A percentile compares a stretch with the other conserved stretches of the same genome.
These are phyloP conservation scores for Lecanicillium sp. DNA, from an alignment of 2,329 filamentous ascomycete species.

Conservation along the genomic window DNA sequence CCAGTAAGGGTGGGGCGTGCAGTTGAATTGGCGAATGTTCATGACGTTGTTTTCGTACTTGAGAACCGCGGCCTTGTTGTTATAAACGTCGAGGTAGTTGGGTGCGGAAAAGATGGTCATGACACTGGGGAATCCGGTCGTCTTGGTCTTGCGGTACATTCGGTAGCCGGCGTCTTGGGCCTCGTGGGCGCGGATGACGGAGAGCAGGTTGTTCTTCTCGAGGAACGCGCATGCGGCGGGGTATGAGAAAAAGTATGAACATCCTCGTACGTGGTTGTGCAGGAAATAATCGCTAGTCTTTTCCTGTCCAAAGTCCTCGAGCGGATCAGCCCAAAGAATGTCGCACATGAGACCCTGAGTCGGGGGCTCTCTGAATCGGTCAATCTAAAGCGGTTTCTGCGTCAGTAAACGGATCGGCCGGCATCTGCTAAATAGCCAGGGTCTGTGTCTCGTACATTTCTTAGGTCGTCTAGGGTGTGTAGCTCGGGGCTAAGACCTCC, in stretches of 20 bases:
- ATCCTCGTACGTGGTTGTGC: constrained; percentile 96
- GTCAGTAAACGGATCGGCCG: constrained; percentile 9
- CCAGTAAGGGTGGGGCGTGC: constrained; percentile 98
- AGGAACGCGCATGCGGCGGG: constrained; percentile 94
- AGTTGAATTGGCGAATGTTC: constrained; percentile 99
- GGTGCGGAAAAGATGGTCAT: constrained; percentile 99
- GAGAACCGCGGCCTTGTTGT: constrained; percentile 97
- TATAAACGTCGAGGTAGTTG: constrained; percentile 98
- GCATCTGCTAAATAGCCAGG: neutral
- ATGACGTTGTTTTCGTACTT: constrained; percentile 99
- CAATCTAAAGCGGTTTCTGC: constrained; percentile 55
- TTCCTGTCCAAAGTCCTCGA: constrained; percentile 98
- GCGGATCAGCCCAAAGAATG: constrained; percentile 95
- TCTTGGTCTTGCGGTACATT: constrained; percentile 98
- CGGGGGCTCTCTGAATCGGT: constrained; percentile 94
- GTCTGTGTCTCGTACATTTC: constrained; percentile 56
- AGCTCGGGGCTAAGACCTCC: constrained; percentile 93
- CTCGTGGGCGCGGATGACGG: constrained; percentile 95
- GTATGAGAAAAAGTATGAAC: constrained; percentile 99
- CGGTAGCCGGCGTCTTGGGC: constrained; percentile 97
- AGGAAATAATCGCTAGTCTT: constrained; percentile 97
- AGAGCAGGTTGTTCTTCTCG: constrained; percentile 97
- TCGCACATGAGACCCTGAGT: constrained; percentile 99
- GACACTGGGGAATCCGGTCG: constrained; percentile 95
- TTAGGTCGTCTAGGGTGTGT: constrained; percentile 90